Evolutionary conservation across 2,329 filamentous ascomycete species (phyloP).

Genomic region (Cordyceps farinosa): DNA sequence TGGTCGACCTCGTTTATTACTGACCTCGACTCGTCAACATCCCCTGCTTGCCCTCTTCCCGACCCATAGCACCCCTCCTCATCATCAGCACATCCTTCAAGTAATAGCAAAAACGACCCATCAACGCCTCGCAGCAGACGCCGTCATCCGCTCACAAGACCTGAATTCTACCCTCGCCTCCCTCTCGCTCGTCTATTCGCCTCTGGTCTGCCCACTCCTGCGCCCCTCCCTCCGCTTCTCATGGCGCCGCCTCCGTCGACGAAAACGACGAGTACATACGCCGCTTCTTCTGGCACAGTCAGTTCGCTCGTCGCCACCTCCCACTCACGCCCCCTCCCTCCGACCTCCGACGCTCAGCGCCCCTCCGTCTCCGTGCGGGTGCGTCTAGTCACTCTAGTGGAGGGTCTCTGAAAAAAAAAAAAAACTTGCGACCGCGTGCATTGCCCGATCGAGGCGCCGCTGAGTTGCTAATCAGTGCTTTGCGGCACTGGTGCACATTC

Average conservation of each 20-base stretch:
- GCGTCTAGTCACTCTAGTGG: slow-evolving; percentile 16
- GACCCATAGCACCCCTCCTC: not conserved
- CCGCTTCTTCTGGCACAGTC: not conserved
- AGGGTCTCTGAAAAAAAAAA: not conserved
- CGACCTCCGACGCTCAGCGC: not conserved
- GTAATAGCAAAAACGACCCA: not conserved
- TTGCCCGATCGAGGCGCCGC: slow-evolving; percentile 10
- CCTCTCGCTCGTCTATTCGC: not conserved
- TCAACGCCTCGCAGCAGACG: not conserved
- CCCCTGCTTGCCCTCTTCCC: not conserved
- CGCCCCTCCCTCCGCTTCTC: not conserved
- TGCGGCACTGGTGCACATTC: not conserved
- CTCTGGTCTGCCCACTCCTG: not conserved
- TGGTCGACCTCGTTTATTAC: not conserved
- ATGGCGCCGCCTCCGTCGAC: not conserved
- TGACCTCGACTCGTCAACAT: too few species aligned
- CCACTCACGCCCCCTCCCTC: not conserved
- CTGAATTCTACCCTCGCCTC: not conserved
- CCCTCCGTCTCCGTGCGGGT: slow-evolving; percentile 9
- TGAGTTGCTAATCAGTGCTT: not conserved
- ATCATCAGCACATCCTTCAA: not conserved
- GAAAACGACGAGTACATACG: not conserved
- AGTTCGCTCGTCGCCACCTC: not conserved
- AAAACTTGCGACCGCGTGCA: not conserved
- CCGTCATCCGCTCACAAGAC: not conserved